phyloP scores from a whole-genome alignment of 2,329 filamentous ascomycete genomes.

The Cercospora zeina region DNA sequence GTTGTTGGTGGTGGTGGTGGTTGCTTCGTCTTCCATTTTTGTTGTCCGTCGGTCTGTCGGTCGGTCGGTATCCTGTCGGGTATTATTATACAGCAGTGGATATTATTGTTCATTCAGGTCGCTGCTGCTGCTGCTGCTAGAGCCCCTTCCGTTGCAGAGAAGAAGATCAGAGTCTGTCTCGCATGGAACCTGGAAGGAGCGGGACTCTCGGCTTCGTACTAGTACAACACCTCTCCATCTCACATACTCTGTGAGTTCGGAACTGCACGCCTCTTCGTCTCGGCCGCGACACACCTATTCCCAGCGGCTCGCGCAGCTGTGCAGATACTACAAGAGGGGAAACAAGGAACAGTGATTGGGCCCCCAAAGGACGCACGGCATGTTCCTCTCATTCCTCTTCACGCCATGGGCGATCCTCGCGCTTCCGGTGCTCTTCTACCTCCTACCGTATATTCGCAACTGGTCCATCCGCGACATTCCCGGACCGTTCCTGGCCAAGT shows the following conservation, averaged over 20 bases:
- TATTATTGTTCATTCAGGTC: not conserved
- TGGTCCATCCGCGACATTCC: constrained; percentile 58
- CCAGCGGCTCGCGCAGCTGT: not conserved
- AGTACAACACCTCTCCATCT: constrained; percentile 1
- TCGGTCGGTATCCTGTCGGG: not conserved
- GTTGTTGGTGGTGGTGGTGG: not conserved
- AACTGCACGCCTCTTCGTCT: not conserved
- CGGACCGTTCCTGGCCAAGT: constrained; percentile 63
- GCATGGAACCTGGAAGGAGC: constrained; percentile 3
- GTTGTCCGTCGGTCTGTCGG: not conserved
- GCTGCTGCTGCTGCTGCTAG: not conserved
- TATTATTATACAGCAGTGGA: not conserved
- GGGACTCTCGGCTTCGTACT: constrained; percentile 4
- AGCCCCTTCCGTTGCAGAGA: not conserved
- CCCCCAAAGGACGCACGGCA: constrained; percentile 23
- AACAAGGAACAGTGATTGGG: not conserved
- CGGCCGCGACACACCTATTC: not conserved
- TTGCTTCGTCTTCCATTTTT: not conserved
- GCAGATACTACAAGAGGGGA: not conserved
- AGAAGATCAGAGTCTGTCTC: not conserved
- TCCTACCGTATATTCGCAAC: constrained; percentile 63
- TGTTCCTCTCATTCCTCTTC: constrained; percentile 46
- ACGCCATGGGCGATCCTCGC: constrained; percentile 52
- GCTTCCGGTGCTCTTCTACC: constrained; percentile 55
- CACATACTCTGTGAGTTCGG: not conserved